phyloP scores from a whole-genome alignment of 805 yeast genomes.

The Suhomyces emberorum region DNA sequence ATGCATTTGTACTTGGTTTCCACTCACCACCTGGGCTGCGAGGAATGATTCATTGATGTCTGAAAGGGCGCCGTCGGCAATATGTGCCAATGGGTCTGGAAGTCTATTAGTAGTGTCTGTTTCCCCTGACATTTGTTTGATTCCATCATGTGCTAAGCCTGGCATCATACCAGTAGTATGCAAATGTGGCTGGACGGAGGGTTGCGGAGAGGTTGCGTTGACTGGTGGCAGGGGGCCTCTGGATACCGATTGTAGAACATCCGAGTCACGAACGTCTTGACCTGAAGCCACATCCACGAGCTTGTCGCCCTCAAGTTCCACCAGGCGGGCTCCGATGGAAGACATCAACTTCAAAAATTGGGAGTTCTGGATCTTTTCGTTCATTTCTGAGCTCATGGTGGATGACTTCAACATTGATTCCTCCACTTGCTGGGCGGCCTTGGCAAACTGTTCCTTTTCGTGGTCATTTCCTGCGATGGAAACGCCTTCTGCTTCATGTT shows the following conservation, averaged over 20 bases:
- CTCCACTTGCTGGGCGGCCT: slow-evolving; percentile 36
- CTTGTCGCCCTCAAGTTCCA: slow-evolving; percentile 40
- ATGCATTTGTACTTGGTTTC: slow-evolving; percentile 32
- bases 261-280: slow-evolving; percentile 16
- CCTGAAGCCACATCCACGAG: slow-evolving; percentile 26
- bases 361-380: slow-evolving; percentile 32
- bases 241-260: background rate
- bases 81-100: slow-evolving; percentile 45
- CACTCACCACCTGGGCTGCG: slow-evolving; percentile 41
- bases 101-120: slow-evolving; percentile 18
- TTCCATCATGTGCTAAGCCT: background rate
- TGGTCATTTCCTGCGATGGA: slow-evolving; percentile 8
- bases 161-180: background rate
- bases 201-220: background rate
- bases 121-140: background rate
- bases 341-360: slow-evolving; percentile 39
- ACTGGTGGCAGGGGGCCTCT: background rate
- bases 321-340: slow-evolving; percentile 33
- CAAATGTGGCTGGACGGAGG: background rate
- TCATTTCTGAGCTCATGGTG: slow-evolving; percentile 11
- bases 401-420: slow-evolving; percentile 16
- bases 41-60: slow-evolving; percentile 29
- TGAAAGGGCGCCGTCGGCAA: slow-evolving; percentile 36
- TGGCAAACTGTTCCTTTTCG: slow-evolving; percentile 38
- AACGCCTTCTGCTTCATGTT: slow-evolving; percentile 1